Evolutionary conservation across 768 basidiomycete species (phyloP).

Genomic region (Russula virescens): DNA sequence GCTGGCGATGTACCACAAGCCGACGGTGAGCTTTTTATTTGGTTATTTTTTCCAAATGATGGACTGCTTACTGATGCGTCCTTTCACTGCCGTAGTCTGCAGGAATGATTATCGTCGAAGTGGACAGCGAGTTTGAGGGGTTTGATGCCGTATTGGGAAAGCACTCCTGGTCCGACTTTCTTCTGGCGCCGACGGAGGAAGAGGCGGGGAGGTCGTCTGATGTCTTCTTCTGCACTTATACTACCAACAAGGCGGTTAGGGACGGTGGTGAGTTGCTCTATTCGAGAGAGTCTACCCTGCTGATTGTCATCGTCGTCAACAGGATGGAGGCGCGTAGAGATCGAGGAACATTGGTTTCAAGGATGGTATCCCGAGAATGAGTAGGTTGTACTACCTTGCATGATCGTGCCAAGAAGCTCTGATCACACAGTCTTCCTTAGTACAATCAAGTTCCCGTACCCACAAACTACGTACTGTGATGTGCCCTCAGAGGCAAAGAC

Average conservation of each 20-base stretch:
- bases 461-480: conserved; percentile 35
- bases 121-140: conserved; percentile 31
- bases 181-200: conserved; percentile 31
- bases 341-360: conserved; percentile 40
- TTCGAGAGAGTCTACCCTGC: no score
- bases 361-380: conserved; percentile 30
- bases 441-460: conserved; percentile 37
- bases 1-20: conserved; percentile 41
- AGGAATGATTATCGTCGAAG: conserved; percentile 42
- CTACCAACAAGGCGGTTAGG: conserved; percentile 36
- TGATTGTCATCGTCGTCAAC: not conserved
- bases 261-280: conserved; percentile 36
- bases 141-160: conserved; percentile 37
- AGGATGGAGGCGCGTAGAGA: conserved; percentile 45
- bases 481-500: conserved; percentile 38
- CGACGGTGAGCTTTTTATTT: conserved; percentile 38
- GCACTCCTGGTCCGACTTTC: conserved; percentile 41
- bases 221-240: conserved; percentile 39
- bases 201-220: conserved; percentile 29
- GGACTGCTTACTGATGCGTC: not conserved
- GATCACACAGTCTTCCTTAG: conserved; percentile 1
- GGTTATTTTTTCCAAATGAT: no score
- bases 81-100: no score
- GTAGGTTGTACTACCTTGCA: conserved; percentile 20
- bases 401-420: not conserved